Base-by-base conservation (phyloP, 495 filamentous ascomycete genomes). In the Xylaria intraflava region DNA sequence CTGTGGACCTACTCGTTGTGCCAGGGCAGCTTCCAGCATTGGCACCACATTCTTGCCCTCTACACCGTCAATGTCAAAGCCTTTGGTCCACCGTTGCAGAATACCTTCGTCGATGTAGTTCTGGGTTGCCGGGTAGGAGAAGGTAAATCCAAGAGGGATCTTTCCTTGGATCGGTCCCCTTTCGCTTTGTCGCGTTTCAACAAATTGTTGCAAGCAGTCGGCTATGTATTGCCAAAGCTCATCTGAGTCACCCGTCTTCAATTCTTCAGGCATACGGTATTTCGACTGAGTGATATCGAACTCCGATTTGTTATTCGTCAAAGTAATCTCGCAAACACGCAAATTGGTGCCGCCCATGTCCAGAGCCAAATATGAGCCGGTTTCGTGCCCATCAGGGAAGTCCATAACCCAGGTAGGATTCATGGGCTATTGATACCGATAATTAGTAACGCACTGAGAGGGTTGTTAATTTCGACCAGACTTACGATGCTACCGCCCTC, bases 251-350 rank as follows among this genome's bases (percentile, higher is more conserved):
- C 93, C 94, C 6, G 85, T 88, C 76, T 90, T 95, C 48, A 98
- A 79, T 72, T 96, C 93, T 68, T 96, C 90, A 20, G 93, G 93
- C 82, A 98, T 89, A 41, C 87, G 83, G 70, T 98, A 98, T 70
- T 98, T 98, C 57, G 92, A 96, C 74, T 98, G 93, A 59, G 91
- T 95, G 64, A 98, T 98, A 65, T 98, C 93, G 72, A 97, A 98
- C 67, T 91, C 89, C 42, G 93, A 94, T 75, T 89, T 88, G 69
- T 89, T 82, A 49, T 95, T 83, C 20, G 88, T 89, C 65, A 98
- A 74, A 57, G 84, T 88, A 65, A 98, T 92, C 69, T 98, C 89
- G 74, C 93, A 98, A 62, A 98, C 94, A 65, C 93, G 90, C 52
- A 98, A 78, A 66, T 98, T 98, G 66, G 93, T 98, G 60, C 93